Percentiles rank a stretch among this genome's conserved stretches.
Conservation (phyloP, 768 basidiomycete genomes). For the Mycena indigotica region DNA sequence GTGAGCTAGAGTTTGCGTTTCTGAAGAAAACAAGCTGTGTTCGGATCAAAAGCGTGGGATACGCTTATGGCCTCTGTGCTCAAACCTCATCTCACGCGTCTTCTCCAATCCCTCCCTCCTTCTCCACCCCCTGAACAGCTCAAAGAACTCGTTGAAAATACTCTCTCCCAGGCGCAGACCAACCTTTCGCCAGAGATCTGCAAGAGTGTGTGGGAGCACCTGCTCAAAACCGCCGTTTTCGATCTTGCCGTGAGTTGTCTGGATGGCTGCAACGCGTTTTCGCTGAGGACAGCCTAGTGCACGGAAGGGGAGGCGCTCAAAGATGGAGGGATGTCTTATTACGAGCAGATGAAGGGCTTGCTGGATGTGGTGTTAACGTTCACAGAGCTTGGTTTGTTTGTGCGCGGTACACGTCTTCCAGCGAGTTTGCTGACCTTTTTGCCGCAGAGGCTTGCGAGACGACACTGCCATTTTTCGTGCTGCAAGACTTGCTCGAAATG, state of each 20-base stretch:
- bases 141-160: constrained; percentile 49
- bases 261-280: neutral
- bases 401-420: neutral
- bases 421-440: neutral
- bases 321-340: constrained; percentile 56
- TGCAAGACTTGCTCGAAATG: constrained; percentile 82
- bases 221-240: constrained; percentile 72
- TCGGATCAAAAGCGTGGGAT: neutral
- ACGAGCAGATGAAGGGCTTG: constrained; percentile 56
- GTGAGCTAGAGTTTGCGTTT: no score
- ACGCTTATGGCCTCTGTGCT: constrained; percentile 21
- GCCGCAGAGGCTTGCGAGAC: constrained; percentile 73
- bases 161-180: constrained; percentile 43
- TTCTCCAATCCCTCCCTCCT: constrained; percentile 55
- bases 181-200: constrained; percentile 57
- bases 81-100: constrained; percentile 48
- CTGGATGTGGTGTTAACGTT: constrained; percentile 77
- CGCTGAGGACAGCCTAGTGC: constrained; percentile 40
- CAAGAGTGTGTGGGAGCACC: constrained; percentile 75
- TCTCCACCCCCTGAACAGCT: constrained; percentile 52
- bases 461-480: constrained; percentile 68
- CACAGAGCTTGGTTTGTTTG: constrained; percentile 68
- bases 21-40: no score
- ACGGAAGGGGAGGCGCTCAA: constrained; percentile 70
- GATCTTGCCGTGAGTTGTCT: constrained; percentile 60